Percentiles rank a stretch among this genome's conserved stretches.
These are phyloP conservation scores for Dictyostelium capitatum DNA, from an alignment of 78 protist species.

Conservation along the genomic window DNA sequence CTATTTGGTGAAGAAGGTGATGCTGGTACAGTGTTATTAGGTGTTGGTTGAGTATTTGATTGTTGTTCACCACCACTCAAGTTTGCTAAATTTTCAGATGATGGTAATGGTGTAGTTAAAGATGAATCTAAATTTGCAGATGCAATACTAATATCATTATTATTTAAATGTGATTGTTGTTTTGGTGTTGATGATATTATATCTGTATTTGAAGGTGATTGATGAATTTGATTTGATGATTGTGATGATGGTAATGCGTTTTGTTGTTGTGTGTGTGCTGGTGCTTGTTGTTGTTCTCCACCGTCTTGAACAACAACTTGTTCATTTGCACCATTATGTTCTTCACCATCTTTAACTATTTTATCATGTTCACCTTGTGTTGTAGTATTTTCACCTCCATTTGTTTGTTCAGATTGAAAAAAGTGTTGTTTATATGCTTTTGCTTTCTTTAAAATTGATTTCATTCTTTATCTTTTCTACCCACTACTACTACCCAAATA, in stretches of 20 bases:
- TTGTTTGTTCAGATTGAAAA: background rate
- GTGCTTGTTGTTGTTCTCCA: background rate
- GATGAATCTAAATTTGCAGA: background rate
- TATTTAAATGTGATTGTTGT: background rate
- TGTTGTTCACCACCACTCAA: background rate
- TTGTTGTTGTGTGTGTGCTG: background rate
- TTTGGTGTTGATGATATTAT: conserved; percentile 2
- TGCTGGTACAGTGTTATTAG: background rate
- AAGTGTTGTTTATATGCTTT: background rate
- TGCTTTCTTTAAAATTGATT: conserved; percentile 19
- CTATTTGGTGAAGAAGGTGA: background rate
- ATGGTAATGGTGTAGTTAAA: conserved; percentile 4
- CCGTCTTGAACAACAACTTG: background rate
- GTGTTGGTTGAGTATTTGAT: conserved; percentile 10
- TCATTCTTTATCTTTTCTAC: background rate
- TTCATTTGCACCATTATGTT: conserved; percentile 18
- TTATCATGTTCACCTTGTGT: background rate
- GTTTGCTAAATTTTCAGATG: background rate
- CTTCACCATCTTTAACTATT: background rate
- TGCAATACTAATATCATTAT: conserved; percentile 26
- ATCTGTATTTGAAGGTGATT: background rate
- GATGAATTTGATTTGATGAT: background rate
- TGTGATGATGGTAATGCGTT: background rate
- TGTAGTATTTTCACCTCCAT: background rate
- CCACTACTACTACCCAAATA: background rate